These are phyloP conservation scores for Hypoxylon sp. DNA, from an alignment of 2,329 filamentous ascomycete genomes.

Conservation along the genomic window DNA sequence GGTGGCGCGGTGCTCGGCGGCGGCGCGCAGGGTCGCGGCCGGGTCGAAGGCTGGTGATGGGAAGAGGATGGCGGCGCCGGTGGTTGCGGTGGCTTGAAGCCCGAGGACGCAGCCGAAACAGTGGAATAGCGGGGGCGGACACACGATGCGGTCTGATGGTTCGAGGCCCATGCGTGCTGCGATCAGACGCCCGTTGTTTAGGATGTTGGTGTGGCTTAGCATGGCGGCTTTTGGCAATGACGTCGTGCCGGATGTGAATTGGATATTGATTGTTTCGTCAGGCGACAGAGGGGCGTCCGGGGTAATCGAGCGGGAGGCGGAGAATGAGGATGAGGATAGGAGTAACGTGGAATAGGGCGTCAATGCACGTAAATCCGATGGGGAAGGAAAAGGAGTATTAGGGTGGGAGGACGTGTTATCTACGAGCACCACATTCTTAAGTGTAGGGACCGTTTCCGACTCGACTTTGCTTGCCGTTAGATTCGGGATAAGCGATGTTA, in stretches of 20 bases:
- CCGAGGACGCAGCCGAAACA: constrained; percentile 94
- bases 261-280: constrained; percentile 89
- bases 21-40: constrained; percentile 74
- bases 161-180: constrained; percentile 87
- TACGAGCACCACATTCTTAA: constrained; percentile 80
- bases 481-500: constrained; percentile 63
- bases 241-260: constrained; percentile 97
- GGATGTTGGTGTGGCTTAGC: constrained; percentile 85
- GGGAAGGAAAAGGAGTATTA: constrained; percentile 60
- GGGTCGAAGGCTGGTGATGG: constrained; percentile 91
- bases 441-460: constrained; percentile 72
- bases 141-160: constrained; percentile 81
- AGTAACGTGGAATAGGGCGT: constrained; percentile 63
- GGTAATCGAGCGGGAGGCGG: constrained; percentile 55
- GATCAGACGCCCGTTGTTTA: constrained; percentile 93
- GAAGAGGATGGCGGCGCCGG: constrained; percentile 84
- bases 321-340: constrained; percentile 34
- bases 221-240: constrained; percentile 92
- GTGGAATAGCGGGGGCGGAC: constrained; percentile 87
- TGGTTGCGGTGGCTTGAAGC: constrained; percentile 94
- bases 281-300: constrained; percentile 67
- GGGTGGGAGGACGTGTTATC: constrained; percentile 77
- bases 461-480: constrained; percentile 55
- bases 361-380: constrained; percentile 60
- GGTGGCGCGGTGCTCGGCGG: constrained; percentile 68